A percentile compares a stretch with the other conserved stretches of the same genome.
Evolutionary conservation across 305 asterid species (phyloP).

Genomic region (Striga hermonthica): DNA sequence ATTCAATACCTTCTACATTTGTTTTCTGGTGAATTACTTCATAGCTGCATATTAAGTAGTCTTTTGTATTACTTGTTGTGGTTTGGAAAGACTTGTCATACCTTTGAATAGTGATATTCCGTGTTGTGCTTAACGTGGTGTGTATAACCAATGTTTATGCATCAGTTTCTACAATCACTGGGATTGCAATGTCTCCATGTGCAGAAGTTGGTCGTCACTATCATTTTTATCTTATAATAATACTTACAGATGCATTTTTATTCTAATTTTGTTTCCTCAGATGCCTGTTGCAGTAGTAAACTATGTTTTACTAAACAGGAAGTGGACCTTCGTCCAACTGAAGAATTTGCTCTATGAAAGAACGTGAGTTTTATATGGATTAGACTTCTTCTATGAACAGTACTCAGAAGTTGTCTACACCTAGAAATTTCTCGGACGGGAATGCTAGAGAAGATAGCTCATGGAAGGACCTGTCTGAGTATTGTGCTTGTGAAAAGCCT

Average conservation of each 20-base stretch:
- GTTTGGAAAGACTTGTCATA: not conserved
- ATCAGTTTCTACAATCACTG: not conserved
- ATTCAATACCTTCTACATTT: not conserved
- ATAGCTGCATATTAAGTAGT: not conserved
- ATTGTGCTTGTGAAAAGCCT: constrained; percentile 95
- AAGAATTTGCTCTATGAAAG: constrained; percentile 83
- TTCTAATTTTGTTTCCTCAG: constrained; percentile 38
- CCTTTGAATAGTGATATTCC: not conserved
- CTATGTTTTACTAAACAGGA: constrained; percentile 71
- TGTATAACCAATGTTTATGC: not conserved
- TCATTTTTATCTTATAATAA: not conserved
- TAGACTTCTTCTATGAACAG: constrained; percentile 44
- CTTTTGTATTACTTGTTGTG: not conserved
- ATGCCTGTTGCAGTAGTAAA: constrained; percentile 98
- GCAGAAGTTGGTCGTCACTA: not conserved
- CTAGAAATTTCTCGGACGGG: constrained; percentile 33
- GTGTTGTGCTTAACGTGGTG: not conserved
- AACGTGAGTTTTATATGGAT: constrained; percentile 73
- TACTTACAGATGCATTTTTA: not conserved
- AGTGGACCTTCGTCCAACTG: constrained; percentile 80
- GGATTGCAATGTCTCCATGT: too few relatives aligned
- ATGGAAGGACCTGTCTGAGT: constrained; percentile 89
- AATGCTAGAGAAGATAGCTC: constrained; percentile 37
- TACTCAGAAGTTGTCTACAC: constrained; percentile 34
- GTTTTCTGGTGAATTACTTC: not conserved